phyloP scores from a whole-genome alignment of 106 monocot genomes.

The Dendrobium huoshanense region DNA sequence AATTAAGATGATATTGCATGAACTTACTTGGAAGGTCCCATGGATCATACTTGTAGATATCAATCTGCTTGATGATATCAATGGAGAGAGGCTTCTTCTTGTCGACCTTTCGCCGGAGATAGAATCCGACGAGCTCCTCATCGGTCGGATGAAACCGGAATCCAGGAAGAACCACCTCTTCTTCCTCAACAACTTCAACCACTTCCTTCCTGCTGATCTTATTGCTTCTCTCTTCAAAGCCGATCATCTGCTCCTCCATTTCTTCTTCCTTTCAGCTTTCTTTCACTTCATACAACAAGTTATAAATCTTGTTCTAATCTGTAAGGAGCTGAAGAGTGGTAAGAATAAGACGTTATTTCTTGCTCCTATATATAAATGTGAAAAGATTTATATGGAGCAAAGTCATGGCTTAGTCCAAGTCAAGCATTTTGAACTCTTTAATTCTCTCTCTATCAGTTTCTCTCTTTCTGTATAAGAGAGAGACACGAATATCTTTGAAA shows the following conservation, averaged over 20 bases:
- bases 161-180: constrained; percentile 56
- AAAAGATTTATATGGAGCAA: not conserved
- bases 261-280: too few relatives aligned
- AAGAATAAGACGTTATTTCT: not conserved
- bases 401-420: constrained; percentile 9
- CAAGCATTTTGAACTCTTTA: not conserved
- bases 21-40: constrained; percentile 83
- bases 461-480: not conserved
- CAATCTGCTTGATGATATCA: constrained; percentile 69
- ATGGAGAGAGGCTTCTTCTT: constrained; percentile 54
- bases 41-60: constrained; percentile 78
- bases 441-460: not conserved
- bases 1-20: too few relatives aligned
- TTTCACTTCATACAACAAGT: too few relatives aligned
- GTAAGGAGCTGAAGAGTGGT: not conserved
- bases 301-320: too few relatives aligned
- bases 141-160: constrained; percentile 93
- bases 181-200: constrained; percentile 21
- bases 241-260: not conserved
- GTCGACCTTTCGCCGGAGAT: constrained; percentile 70
- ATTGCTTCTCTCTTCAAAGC: not conserved
- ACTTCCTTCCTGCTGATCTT: not conserved
- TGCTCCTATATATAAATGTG: not conserved
- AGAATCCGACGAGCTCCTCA: constrained; percentile 82
- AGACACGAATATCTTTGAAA: not conserved